Conservation (phyloP, 2,329 filamentous ascomycete genomes). For the Arthrinium phaeospermum region DNA sequence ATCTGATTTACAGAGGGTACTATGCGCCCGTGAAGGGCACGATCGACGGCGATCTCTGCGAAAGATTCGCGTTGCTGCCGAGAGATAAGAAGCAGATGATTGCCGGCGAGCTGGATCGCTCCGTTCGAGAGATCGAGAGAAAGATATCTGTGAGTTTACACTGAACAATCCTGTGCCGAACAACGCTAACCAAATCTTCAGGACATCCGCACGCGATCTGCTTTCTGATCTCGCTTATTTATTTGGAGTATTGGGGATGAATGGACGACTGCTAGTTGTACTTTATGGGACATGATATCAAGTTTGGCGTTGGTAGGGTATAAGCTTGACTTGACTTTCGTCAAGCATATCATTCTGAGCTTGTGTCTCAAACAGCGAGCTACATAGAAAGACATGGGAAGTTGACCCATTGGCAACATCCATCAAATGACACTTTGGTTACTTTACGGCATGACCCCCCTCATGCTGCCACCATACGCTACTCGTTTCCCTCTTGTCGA, state of each 20-base stretch:
- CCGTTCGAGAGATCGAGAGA: slow-evolving; percentile 90
- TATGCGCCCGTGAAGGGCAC: slow-evolving; percentile 96
- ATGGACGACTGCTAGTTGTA: slow-evolving; percentile 2
- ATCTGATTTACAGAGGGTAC: slow-evolving; percentile 94
- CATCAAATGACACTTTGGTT: background rate
- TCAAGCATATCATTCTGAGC: background rate
- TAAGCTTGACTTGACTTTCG: slow-evolving; percentile 5
- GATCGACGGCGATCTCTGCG: slow-evolving; percentile 95
- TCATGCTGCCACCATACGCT: slow-evolving; percentile 25
- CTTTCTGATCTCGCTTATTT: slow-evolving; percentile 50
- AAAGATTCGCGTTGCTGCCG: slow-evolving; percentile 83
- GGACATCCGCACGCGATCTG: slow-evolving; percentile 65
- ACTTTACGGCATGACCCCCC: slow-evolving; percentile 9
- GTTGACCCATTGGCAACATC: background rate
- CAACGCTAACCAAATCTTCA: slow-evolving; percentile 38
- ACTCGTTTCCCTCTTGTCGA: slow-evolving; percentile 34
- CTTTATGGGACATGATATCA: slow-evolving; percentile 9
- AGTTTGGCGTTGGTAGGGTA: slow-evolving; percentile 11
- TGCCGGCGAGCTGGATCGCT: slow-evolving; percentile 88
- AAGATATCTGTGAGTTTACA: slow-evolving; percentile 77
- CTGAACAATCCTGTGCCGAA: background rate
- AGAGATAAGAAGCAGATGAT: slow-evolving; percentile 95
- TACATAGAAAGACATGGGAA: slow-evolving; percentile 13
- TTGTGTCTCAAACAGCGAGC: background rate
- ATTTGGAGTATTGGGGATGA: slow-evolving; percentile 10